phyloP scores from a whole-genome alignment of 108 stramenopile genomes.

The Pinguiococcus pyrenoidosus region DNA sequence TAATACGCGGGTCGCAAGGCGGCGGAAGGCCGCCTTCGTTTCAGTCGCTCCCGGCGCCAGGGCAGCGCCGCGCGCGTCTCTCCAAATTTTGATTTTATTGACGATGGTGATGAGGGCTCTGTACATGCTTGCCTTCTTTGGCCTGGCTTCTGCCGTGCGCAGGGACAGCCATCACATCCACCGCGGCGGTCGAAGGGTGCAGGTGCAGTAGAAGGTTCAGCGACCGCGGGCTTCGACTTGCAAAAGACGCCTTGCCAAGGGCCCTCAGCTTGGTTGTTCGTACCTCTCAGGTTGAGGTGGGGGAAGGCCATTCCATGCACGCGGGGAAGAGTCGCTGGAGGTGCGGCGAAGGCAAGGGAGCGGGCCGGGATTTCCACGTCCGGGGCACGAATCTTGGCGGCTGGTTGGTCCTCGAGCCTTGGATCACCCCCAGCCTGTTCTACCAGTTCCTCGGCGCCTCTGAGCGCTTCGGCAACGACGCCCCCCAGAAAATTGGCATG shows the following conservation, averaged over 20 bases:
- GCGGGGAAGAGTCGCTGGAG: too few relatives aligned
- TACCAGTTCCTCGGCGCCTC: constrained; percentile 81
- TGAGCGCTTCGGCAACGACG: not conserved
- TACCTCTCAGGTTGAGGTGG: too few relatives aligned
- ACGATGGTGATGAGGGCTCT: not conserved
- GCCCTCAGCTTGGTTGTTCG: not conserved
- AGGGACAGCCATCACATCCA: not conserved
- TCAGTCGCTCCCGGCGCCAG: too few relatives aligned
- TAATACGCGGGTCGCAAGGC: too few relatives aligned
- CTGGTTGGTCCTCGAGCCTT: constrained; percentile 50
- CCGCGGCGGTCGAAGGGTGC: not conserved
- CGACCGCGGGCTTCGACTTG: not conserved
- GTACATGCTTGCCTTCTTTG: not conserved
- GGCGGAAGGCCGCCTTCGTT: too few relatives aligned
- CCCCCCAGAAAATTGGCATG: constrained; percentile 36
- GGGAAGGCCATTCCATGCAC: too few relatives aligned
- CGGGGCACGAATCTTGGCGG: constrained; percentile 16
- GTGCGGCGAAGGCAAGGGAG: too few relatives aligned
- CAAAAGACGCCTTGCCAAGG: not conserved
- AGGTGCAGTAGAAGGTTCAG: not conserved
- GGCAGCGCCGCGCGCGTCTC: constrained; percentile 3
- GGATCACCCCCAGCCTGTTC: constrained; percentile 81
- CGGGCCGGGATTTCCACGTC: constrained; percentile 3
- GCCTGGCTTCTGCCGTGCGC: not conserved
- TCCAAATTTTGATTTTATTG: not conserved